Evolutionary conservation across 805 yeast species (phyloP).

Genomic region (Osmozyma mogii): DNA sequence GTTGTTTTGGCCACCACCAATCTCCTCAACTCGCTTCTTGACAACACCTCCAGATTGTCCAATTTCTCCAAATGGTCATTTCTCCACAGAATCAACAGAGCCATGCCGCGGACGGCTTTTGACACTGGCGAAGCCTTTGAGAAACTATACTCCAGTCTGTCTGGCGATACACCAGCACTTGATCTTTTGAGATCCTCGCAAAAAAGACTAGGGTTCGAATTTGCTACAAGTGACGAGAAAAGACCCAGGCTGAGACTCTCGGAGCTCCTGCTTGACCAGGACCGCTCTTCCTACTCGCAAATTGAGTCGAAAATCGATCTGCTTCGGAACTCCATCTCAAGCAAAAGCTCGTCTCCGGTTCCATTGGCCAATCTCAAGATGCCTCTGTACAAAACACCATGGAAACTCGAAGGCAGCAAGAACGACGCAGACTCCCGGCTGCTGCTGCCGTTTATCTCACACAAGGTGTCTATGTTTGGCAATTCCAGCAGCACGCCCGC

Average conservation of each 20-base stretch:
- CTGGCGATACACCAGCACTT: slow-evolving; percentile 1
- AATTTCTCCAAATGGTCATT: no score
- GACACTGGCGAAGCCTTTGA: no score
- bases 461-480: slow-evolving; percentile 3
- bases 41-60: no score
- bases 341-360: neutral
- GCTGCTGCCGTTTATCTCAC: slow-evolving; percentile 12
- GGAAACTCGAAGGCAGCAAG: slow-evolving; percentile 2
- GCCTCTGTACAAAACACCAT: slow-evolving; percentile 12
- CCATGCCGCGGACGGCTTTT: no score
- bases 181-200: slow-evolving; percentile 2
- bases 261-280: slow-evolving; percentile 1
- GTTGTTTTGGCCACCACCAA: no score
- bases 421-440: no score
- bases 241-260: neutral
- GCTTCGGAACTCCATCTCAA: slow-evolving; percentile 1
- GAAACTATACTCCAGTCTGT: no score
- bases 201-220: slow-evolving; percentile 4
- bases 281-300: slow-evolving; percentile 1
- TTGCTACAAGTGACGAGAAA: slow-evolving; percentile 2
- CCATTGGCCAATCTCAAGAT: slow-evolving; percentile 7
- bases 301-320: slow-evolving; percentile 2
- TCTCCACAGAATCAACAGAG: no score
- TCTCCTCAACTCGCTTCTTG: no score
- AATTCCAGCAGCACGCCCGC: neutral